Conservation (phyloP, 2,329 filamentous ascomycete genomes). For the Arthrobotrys sinensis region DNA sequence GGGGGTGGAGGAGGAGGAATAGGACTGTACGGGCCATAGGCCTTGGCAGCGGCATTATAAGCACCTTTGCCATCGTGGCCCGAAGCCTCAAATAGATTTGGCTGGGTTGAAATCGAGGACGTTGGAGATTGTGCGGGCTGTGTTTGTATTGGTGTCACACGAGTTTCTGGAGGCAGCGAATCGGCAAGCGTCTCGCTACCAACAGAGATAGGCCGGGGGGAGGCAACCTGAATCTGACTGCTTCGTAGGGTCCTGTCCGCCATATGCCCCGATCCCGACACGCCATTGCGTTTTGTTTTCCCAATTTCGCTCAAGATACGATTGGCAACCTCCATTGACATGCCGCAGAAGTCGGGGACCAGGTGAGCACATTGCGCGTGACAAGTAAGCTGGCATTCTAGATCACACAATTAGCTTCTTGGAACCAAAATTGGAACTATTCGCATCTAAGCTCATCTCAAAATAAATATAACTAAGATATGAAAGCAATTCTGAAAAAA, state of each 20-base stretch:
- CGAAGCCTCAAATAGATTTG: slow-evolving; percentile 67
- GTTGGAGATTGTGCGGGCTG: slow-evolving; percentile 45
- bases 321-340: slow-evolving; percentile 98
- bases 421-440: not conserved
- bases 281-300: slow-evolving; percentile 68
- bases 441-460: not conserved
- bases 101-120: slow-evolving; percentile 60
- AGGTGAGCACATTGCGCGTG: slow-evolving; percentile 93
- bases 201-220: slow-evolving; percentile 64
- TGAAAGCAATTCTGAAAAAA: not conserved
- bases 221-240: slow-evolving; percentile 11
- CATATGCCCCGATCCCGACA: slow-evolving; percentile 48
- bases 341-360: slow-evolving; percentile 98
- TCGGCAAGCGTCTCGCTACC: slow-evolving; percentile 64
- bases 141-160: slow-evolving; percentile 64
- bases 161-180: slow-evolving; percentile 58
- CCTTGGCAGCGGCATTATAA: slow-evolving; percentile 68
- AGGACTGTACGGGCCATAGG: slow-evolving; percentile 73
- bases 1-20: slow-evolving; percentile 66
- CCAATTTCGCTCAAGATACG: slow-evolving; percentile 90
- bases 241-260: slow-evolving; percentile 48
- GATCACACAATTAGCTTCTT: slow-evolving; percentile 13
- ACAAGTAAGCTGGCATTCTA: slow-evolving; percentile 91
- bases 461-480: not conserved
- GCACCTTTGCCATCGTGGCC: slow-evolving; percentile 60